Base-by-base conservation (phyloP, 805 yeast species). In the Tetrapisispora namnaoensis region DNA sequence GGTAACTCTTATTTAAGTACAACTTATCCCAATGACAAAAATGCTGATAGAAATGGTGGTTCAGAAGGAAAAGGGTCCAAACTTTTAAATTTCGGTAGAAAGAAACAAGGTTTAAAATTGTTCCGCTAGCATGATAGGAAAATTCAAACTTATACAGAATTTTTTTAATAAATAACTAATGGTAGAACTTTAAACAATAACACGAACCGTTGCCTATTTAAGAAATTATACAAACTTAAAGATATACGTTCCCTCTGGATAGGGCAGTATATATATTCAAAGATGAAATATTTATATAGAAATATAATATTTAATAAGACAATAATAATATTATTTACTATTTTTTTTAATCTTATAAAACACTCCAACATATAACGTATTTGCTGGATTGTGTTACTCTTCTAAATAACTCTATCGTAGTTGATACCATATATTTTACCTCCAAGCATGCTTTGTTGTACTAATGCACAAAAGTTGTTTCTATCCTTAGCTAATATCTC, bases 361-460 rank as follows among this genome's bases (percentile, higher is more conserved):
- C n/a, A n/a, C n/a, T n/a, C n/a, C n/a, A n/a, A n/a, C n/a, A n/a
- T n/a, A n/a, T n/a, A n/a, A n/a, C n/a, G n/a, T n/a, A n/a, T n/a
- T n/a, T n/a, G n/a, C n/a, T n/a, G n/a, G n/a, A n/a, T n/a, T n/a
- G n/a, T n/a, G n/a, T n/a, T n/a, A n/a, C n/a, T n/a, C n/a, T n/a
- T 48, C 49, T 59, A 47, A 28, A 69, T 53, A 9, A 88, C 93
- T 44, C 70, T 63, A 58, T 89, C 95, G 62, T 81, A 89, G 50
- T 62, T 59, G 37, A 75, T 79, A 36, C 73, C 73, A 35, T 76
- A 78, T 14, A 87, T 74, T 37, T 62, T 61, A 0, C 82, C 79
- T n/a, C 98, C 98, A 38, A 68, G 65, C 95, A 90, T 86, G 3
- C 91, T 66, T 17, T 65, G 59, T 36, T 58, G 62, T 2, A 86